These are phyloP conservation scores for Xylogone sp. DNA, from an alignment of 2,329 filamentous ascomycete genomes.

Conservation along the genomic window DNA sequence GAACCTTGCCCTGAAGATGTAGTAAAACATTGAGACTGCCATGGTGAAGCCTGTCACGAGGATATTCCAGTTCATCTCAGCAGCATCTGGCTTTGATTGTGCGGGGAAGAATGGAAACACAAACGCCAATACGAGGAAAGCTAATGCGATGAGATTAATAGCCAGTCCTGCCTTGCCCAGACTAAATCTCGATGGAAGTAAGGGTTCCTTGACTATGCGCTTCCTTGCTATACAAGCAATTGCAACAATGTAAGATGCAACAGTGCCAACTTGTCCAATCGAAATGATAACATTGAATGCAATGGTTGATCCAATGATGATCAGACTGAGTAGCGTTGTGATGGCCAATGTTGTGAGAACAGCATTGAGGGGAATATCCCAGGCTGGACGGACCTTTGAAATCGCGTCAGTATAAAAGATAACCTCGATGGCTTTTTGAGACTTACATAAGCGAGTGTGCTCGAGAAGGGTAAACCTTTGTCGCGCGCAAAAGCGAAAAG, in stretches of 20 bases:
- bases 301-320: slow-evolving; percentile 47
- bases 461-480: slow-evolving; percentile 36
- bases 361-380: slow-evolving; percentile 38
- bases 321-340: slow-evolving; percentile 24
- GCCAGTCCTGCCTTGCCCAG: slow-evolving; percentile 38
- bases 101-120: slow-evolving; percentile 47
- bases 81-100: slow-evolving; percentile 29
- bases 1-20: slow-evolving; percentile 27
- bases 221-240: slow-evolving; percentile 34
- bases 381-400: slow-evolving; percentile 26
- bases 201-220: slow-evolving; percentile 33
- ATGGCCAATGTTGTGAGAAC: slow-evolving; percentile 10
- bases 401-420: neutral
- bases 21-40: slow-evolving; percentile 17
- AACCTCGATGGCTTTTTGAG: neutral
- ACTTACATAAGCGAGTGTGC: slow-evolving; percentile 34
- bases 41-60: slow-evolving; percentile 11
- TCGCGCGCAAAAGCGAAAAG: slow-evolving; percentile 42
- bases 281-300: slow-evolving; percentile 53
- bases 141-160: slow-evolving; percentile 38
- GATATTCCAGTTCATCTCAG: slow-evolving; percentile 41
- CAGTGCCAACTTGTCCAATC: slow-evolving; percentile 44
- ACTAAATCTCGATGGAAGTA: slow-evolving; percentile 36
- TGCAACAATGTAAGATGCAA: slow-evolving; percentile 48
- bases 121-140: slow-evolving; percentile 42